Base-by-base conservation (phyloP, 2,329 filamentous ascomycete species). In the Cercospora brassicicola region DNA sequence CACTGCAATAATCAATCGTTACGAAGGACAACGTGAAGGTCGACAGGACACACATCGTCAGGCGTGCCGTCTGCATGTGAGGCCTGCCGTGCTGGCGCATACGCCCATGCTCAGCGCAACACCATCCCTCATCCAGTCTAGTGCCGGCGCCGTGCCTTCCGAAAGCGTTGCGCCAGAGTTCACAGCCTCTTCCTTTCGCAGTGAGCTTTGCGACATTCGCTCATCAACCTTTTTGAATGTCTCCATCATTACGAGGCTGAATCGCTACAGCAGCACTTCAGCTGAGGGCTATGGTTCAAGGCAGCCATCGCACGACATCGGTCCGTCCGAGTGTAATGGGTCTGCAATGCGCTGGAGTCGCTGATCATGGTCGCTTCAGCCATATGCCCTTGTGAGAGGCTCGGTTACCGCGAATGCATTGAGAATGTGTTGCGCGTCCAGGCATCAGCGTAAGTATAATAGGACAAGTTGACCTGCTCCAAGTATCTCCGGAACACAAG, bases 51-150 rank as follows among this genome's bases (percentile, higher is more conserved):
- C 7, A 42, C 36, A 42, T n/a, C 10, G 11, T 51, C 45, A 51
- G 45, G 45, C 45, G 36, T 42, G 36, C 36, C 36, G 36, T 42
- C 36, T 42, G 36, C 7, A 42, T 42, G 36, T 42, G 36, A 42
- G 59, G 11, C 36, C 33, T 8, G 30, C 59, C 59, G 39, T 48
- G 39, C 20, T 62, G 59, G 59, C 59, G 59, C 59, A 20, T 62
- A 62, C 59, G 59, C 59, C 53, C 59, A 39, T 62, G 33, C 18
- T 48, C 30, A 45, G 59, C 59, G 59, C 36, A 62, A 62, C 59
- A 45, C 59, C 15, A 23, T 18, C 36, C n/a, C 23, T 28, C 23
- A 57, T 18, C 2, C 26, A 57, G 53, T 31, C 53, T 57, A 57
- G 59, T 39, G 13, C 7, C 36, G 26, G 30, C 30, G 39, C 59